Evolutionary conservation across 2,329 filamentous ascomycete genomes (phyloP).

Genomic region (Trichoderma afroharzianum): DNA sequence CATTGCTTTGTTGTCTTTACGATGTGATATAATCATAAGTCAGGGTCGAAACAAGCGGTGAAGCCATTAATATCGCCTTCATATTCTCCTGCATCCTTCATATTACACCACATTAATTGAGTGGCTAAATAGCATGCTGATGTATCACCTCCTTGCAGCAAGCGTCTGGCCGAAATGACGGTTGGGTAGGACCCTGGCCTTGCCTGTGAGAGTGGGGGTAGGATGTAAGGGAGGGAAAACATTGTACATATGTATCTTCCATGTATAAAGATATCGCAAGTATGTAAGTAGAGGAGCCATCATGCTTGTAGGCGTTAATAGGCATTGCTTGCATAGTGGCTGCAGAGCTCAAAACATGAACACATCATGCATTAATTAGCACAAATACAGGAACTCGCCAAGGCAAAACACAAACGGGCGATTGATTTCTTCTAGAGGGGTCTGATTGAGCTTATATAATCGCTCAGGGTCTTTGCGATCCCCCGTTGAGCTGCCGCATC

Average conservation of each 20-base stretch:
- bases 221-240: background rate
- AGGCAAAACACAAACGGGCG: background rate
- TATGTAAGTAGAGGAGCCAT: background rate
- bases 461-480: slow-evolving; percentile 8
- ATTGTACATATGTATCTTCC: background rate
- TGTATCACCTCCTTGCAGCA: background rate
- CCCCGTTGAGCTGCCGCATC: background rate
- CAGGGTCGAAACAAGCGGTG: background rate
- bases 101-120: background rate
- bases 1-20: background rate
- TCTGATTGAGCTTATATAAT: background rate
- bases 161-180: background rate
- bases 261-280: background rate
- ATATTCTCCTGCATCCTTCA: background rate
- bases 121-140: background rate
- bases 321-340: background rate
- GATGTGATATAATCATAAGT: too few relatives aligned
- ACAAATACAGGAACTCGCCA: background rate
- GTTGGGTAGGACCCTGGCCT: background rate
- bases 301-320: background rate
- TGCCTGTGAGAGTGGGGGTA: background rate
- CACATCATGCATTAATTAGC: background rate
- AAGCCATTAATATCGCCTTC: background rate
- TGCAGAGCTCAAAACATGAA: background rate
- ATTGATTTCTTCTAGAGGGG: background rate